These are phyloP conservation scores for Candida insectorum DNA, from an alignment of 805 yeast species.

Conservation along the genomic window DNA sequence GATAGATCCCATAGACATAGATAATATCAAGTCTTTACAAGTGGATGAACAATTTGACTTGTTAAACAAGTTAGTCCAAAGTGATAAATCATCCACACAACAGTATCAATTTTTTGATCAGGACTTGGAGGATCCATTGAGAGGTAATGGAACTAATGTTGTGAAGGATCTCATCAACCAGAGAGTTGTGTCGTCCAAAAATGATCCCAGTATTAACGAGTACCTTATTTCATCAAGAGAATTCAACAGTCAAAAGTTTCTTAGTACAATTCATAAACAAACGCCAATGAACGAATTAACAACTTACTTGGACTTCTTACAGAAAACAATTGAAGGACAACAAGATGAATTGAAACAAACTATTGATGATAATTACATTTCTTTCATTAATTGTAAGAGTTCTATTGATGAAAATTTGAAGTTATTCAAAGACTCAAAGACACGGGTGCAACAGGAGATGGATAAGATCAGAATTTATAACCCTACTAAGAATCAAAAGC, in stretches of 20 bases:
- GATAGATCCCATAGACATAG: constrained; percentile 12
- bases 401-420: constrained; percentile 37
- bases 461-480: constrained; percentile 35
- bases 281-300: constrained; percentile 34
- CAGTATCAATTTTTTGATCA: constrained; percentile 11
- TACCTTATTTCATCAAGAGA: constrained; percentile 34
- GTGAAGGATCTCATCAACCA: constrained; percentile 20
- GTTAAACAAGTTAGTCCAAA: constrained; percentile 22
- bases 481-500: constrained; percentile 20
- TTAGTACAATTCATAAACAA: constrained; percentile 34
- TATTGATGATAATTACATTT: constrained; percentile 32
- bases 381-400: constrained; percentile 34
- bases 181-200: constrained; percentile 20
- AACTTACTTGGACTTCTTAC: constrained; percentile 26
- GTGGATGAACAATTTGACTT: constrained; percentile 29
- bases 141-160: constrained; percentile 27
- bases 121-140: constrained; percentile 33
- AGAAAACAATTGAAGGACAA: constrained; percentile 31
- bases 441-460: constrained; percentile 31
- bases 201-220: constrained; percentile 28
- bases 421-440: constrained; percentile 31
- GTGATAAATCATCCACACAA: constrained; percentile 2
- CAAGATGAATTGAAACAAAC: constrained; percentile 33
- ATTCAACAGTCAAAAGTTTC: constrained; percentile 33
- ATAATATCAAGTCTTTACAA: constrained; percentile 17